Evolutionary conservation across 768 basidiomycete species (phyloP), one percentile per base, ranked within the genome.

Genomic region (Phaeotremella fagi): DNA sequence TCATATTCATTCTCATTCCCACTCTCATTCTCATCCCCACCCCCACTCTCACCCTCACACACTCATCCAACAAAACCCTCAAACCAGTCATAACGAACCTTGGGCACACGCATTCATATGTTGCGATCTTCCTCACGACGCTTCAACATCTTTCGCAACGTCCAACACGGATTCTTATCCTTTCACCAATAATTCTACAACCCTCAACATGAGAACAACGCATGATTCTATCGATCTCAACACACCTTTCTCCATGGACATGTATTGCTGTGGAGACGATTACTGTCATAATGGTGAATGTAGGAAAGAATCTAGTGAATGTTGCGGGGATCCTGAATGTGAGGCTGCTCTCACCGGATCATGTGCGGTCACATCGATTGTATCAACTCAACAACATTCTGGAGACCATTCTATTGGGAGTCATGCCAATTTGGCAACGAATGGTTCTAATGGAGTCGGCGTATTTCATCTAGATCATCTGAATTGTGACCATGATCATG

Each of bases 31-130:
- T n/a, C n/a, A n/a, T n/a, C n/a, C n/a, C n/a, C n/a, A n/a, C n/a
- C n/a, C n/a, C n/a, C n/a, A n/a, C n/a, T n/a, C n/a, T n/a, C n/a
- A n/a, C n/a, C n/a, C n/a, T 35, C 33, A 9, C 33, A 35, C 33
- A 35, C 33, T n/a, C 33, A 35, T 35, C 41, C 46, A 50, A 18
- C 48, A 28, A 22, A 26, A 29, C 12, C 62, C 63, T 0, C 59
- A 61, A 24, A 42, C 50, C 5, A 51, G 45, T 6, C 60, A 64
- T 41, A 12, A 56, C 1, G 60, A 70, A 18, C 68, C 68, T 5
- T 70, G 68, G 68, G 68, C 62, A 16, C 60, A 62, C 36, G 50
- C 54, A 22, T 60, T 47, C 29, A 70, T 70, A 16, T 70, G 68
- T 55, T 70, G 68, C 37, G 68, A 70, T 48, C 28, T 43, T 3